Evolutionary conservation across 2,329 filamentous ascomycete species (phyloP), one percentile per base, ranked within the genome.

Genomic region (Arthrobotrys conoides): DNA sequence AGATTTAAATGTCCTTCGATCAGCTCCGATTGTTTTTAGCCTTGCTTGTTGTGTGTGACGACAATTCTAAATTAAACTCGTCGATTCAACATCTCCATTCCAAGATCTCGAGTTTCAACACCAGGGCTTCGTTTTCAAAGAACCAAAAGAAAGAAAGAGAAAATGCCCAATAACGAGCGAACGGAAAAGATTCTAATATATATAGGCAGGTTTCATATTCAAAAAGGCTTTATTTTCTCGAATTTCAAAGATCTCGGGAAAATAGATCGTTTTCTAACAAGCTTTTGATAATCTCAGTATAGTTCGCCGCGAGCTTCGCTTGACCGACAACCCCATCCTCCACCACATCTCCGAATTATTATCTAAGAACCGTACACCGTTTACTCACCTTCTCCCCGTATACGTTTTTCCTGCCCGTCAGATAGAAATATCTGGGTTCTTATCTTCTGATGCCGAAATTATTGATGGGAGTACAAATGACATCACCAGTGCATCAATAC

Each of bases 281-380:
- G 20, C 0, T 22, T 48, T 1, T 20, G n/a, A 14, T 10, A n/a
- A n/a, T 33, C 24, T 48, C 44, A 76, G 22, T 24, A 24, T 16
- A 51, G 71, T 94, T 41, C 89, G 92, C 53, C 89, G 90, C 81
- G 93, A 95, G 83, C 86, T 94, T 20, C 90, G 93, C 77, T 86
- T 92, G 27, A 87, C 88, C 30, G 92, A 95, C 84, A 94, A 94
- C 82, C 92, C 92, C 0, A 87, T 94, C 49, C 87, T 95, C 20
- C 87, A 93, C 82, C 83, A 84, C 84, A 76, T 70, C 16, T 76
- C 71, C 20, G 57, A 69, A 33, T 55, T 64, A 5, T 20, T 70
- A 12, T 64, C 71, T 20, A 76, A 70, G 57, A 30, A 57, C 46
- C 65, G 64, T 9, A 16, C 55, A 12, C 59, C n/a, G 6, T 76